Percentiles rank a stretch among this genome's conserved stretches.
These are phyloP conservation scores for Daldinia sp. DNA, from an alignment of 2,329 filamentous ascomycete species.

Conservation along the genomic window DNA sequence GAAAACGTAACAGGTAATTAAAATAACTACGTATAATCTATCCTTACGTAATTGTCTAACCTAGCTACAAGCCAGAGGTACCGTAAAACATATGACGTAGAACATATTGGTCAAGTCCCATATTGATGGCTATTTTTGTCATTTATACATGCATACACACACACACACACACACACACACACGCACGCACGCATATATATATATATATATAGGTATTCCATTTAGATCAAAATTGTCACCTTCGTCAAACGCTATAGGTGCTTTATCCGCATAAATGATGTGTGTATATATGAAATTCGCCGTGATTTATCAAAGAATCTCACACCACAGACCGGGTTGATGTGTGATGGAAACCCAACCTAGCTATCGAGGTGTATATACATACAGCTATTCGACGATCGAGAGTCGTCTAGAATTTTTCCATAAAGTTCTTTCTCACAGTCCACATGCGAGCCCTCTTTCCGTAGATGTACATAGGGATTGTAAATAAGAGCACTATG, in stretches of 20 bases:
- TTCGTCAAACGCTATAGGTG: background rate
- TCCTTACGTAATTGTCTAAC: background rate
- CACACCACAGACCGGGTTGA: background rate
- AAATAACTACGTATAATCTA: background rate
- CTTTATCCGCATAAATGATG: no score
- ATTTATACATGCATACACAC: no score
- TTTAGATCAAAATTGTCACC: background rate
- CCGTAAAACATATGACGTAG: background rate
- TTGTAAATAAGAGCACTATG: slow-evolving; percentile 73
- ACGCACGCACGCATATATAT: background rate
- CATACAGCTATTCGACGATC: no score
- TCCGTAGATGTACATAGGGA: slow-evolving; percentile 94
- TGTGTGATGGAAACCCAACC: background rate
- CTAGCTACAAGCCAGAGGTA: background rate
- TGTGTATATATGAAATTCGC: no score
- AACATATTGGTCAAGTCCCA: no score
- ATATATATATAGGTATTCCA: background rate
- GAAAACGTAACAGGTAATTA: background rate
- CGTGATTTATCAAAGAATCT: background rate
- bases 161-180: no score
- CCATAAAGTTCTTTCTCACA: slow-evolving; percentile 84
- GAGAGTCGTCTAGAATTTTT: slow-evolving; percentile 62
- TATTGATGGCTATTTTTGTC: no score
- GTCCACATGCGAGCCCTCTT: slow-evolving; percentile 96
- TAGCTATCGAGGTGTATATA: background rate